These are phyloP conservation scores for Rachicladosporium sp. DNA, from an alignment of 2,329 filamentous ascomycete species.

Conservation along the genomic window DNA sequence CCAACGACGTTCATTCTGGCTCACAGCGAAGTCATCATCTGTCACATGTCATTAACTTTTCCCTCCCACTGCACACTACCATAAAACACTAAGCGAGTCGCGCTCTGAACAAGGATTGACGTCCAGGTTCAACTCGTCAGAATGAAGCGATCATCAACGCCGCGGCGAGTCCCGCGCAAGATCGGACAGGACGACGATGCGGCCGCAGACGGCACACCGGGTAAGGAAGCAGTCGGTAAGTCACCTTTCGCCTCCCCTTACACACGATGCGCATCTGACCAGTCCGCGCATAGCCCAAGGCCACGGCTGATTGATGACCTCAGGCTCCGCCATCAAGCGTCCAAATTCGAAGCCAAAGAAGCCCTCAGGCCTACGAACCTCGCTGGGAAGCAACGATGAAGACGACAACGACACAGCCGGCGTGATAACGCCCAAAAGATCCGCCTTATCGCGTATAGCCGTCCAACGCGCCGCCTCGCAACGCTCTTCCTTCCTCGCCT, in stretches of 20 bases:
- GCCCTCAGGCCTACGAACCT: constrained; percentile 62
- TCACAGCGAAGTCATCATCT: no score
- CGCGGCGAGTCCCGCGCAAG: constrained; percentile 59
- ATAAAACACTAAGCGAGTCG: no score
- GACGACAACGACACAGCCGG: constrained; percentile 39
- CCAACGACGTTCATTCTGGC: no score
- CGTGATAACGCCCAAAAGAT: constrained; percentile 50
- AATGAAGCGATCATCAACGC: constrained; percentile 47
- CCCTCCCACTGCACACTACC: no score
- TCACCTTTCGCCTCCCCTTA: background rate
- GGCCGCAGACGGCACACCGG: constrained; percentile 7
- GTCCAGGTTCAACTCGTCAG: no score
- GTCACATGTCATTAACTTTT: no score
- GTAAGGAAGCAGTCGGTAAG: constrained; percentile 8
- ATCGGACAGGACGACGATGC: constrained; percentile 62
- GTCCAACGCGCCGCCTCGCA: constrained; percentile 55
- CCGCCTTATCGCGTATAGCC: constrained; percentile 49
- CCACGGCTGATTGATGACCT: constrained; percentile 29
- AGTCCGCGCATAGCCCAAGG: background rate
- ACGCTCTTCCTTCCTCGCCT: constrained; percentile 34
- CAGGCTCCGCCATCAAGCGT: constrained; percentile 42
- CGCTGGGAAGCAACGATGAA: constrained; percentile 42
- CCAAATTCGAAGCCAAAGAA: constrained; percentile 48
- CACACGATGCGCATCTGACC: background rate
- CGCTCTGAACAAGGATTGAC: no score